Evolutionary conservation across 2,329 filamentous ascomycete genomes (phyloP).

Genomic region (Xylaria sp.): DNA sequence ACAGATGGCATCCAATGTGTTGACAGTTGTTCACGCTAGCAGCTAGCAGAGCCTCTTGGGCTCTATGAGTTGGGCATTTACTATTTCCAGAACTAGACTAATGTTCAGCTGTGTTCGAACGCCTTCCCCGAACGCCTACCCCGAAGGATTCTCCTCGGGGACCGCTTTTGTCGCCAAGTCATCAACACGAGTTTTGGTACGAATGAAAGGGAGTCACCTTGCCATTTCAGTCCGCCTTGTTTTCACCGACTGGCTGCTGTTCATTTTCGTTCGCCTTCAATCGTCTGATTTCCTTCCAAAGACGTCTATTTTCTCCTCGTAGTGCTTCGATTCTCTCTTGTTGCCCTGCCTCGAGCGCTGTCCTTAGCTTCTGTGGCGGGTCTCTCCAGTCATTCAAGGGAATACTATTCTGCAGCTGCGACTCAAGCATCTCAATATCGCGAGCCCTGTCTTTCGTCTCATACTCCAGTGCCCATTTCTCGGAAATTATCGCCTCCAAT

Average conservation of each 20-base stretch:
- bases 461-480: conserved; percentile 7
- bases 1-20: too few species aligned
- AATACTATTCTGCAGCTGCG: conserved; percentile 11
- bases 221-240: not conserved
- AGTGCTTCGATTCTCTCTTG: conserved; percentile 5
- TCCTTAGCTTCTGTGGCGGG: conserved; percentile 16
- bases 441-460: not conserved
- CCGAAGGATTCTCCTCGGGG: too few species aligned
- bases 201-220: too few species aligned
- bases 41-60: too few species aligned
- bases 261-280: not conserved
- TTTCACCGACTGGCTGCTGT: not conserved
- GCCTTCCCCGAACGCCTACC: too few species aligned
- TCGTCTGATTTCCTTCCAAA: not conserved
- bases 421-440: conserved; percentile 4
- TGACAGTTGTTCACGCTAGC: too few species aligned
- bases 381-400: conserved; percentile 15
- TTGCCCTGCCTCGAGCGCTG: not conserved
- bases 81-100: too few species aligned
- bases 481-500: not conserved
- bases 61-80: too few species aligned
- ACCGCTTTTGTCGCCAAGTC: too few species aligned
- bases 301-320: too few species aligned
- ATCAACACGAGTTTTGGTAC: too few species aligned
- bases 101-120: too few species aligned